Base-by-base conservation (phyloP, 1,284 basidiomycete species). In the Rugosomyces carneus region DNA sequence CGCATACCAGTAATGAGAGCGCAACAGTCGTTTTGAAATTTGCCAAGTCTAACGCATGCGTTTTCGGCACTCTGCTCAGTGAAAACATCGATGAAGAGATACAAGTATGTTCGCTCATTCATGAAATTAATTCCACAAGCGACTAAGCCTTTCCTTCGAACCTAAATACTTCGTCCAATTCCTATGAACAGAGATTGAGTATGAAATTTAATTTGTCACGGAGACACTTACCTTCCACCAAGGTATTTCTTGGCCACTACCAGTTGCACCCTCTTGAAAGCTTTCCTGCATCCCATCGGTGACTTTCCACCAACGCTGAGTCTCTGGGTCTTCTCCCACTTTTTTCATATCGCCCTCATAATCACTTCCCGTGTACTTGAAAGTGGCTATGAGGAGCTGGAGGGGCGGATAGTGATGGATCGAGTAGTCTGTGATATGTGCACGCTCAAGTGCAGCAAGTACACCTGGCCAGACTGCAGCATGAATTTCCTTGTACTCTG, bases 271-370 rank as follows among this genome's bases (percentile, higher is more conserved):
- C 1, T 76, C 69, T 7, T 82, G 71, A 36, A 89, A 78, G 56
- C 78, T 84, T 64, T 84, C 80, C 63, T 91, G 88, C 85, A 89
- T 86, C 3, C 62, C 68, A 60, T 89, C 88, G 0, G 86, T 84
- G 47, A 89, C 63, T 55, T 71, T 67, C 88, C 88, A 90, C 88
- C 88, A 91, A 46, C 72, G 61, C 57, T 75, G 73, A 15, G 86
- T 89, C 58, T 81, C 78, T 29, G 75, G 70, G 59, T 87, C 83
- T 20, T 77, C 72, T 5, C 71, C 78, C 29, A 88, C 74, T 23
- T 63, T 70, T 37, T 65, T 70, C 85, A 89, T 88, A 56, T 89
- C 86, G 13, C 55, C 65, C 35, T 76, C 76, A 44, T 78, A 88
- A 56, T 89, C 75, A 6, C 63, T 54, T 0, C 80, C 81, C 0